A percentile compares a stretch with the other conserved stretches of the same genome.
phyloP scores from a whole-genome alignment of 1,284 basidiomycete species.

The Lentinula novae-zelandiae region DNA sequence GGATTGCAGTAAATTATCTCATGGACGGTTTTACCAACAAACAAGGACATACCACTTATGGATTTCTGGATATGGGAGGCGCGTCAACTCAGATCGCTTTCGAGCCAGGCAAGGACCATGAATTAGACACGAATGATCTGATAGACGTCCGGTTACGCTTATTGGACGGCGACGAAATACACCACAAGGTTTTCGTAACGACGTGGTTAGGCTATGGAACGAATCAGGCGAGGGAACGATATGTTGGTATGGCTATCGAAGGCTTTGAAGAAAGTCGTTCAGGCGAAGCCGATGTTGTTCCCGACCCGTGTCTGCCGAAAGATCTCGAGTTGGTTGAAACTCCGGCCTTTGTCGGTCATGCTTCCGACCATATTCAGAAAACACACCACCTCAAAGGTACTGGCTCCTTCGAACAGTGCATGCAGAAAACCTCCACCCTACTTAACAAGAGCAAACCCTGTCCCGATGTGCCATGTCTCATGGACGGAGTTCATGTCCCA shows the following conservation, averaged over 20 bases:
- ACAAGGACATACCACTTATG: constrained; percentile 72
- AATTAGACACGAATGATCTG: constrained; percentile 56
- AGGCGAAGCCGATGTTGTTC: constrained; percentile 42
- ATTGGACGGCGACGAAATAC: constrained; percentile 82
- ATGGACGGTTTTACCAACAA: constrained; percentile 89
- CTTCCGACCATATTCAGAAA: constrained; percentile 40
- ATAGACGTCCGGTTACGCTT: constrained; percentile 80
- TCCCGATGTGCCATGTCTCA: constrained; percentile 85
- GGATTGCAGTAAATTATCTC: constrained; percentile 99
- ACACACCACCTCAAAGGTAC: constrained; percentile 77
- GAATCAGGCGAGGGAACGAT: constrained; percentile 92
- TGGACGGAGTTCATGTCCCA: constrained; percentile 94
- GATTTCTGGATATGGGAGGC: constrained; percentile 99
- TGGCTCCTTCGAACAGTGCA: constrained; percentile 87
- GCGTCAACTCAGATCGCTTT: constrained; percentile 99
- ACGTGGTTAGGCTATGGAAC: constrained; percentile 99
- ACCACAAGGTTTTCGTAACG: constrained; percentile 94
- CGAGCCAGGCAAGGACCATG: constrained; percentile 65
- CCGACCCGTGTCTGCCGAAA: constrained; percentile 89
- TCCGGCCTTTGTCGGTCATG: constrained; percentile 38
- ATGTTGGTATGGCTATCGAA: constrained; percentile 67
- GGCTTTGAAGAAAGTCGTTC: constrained; percentile 43
- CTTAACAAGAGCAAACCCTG: constrained; percentile 88
- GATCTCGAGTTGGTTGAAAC: constrained; percentile 59
- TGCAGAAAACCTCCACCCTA: constrained; percentile 71